Evolutionary conservation across 1,284 basidiomycete species (phyloP), one percentile per base, ranked within the genome.

Genomic region (Malassezia furfur): DNA sequence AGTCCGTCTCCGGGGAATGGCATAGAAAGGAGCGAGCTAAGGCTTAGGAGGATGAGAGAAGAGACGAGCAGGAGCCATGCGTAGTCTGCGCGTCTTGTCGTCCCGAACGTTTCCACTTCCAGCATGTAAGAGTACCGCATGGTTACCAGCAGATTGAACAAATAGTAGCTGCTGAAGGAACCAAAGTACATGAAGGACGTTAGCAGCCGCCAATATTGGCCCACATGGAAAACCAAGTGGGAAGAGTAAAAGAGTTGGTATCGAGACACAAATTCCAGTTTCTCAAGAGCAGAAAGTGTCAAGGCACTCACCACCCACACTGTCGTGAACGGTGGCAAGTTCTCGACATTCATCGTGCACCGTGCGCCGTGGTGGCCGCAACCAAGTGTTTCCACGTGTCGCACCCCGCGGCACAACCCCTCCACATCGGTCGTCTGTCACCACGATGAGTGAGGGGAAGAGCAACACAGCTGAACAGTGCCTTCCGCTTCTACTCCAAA

Each of bases 131-230:
- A 90, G 74, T 96, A 98, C 50, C 93, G 81, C 88, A 96, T 91
- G 72, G 96, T 91, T 80, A 96, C 96, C 81, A 96, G 94, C 54
- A 98, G 80, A 75, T 96, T 91, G 77, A 98, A 94, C 54, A 93
- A 80, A 62, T 96, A 89, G 74, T 96, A 91, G n/a, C 96, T 78
- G 2, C 86, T 88, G 64, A 96, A 82, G 0, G 85, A 82, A 10
- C 93, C 93, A 76, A 96, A 98, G 78, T 93, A 98, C 69, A 93
- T 84, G 80, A 96, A 96, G 8, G 86, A 91, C 25, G 91, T 94
- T 50, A 87, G 76, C 40, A 85, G 80, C 30, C 93, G 82, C 91
- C 91, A 96, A 61, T 85, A 79, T 87, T 96, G 62, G 22, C 53
- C 60, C 40, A 51, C 46, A 46, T 58, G 57, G 25, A 72, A 61